Conservation (phyloP, 805 yeast genomes). For the Saturnispora kantuleensis region DNA sequence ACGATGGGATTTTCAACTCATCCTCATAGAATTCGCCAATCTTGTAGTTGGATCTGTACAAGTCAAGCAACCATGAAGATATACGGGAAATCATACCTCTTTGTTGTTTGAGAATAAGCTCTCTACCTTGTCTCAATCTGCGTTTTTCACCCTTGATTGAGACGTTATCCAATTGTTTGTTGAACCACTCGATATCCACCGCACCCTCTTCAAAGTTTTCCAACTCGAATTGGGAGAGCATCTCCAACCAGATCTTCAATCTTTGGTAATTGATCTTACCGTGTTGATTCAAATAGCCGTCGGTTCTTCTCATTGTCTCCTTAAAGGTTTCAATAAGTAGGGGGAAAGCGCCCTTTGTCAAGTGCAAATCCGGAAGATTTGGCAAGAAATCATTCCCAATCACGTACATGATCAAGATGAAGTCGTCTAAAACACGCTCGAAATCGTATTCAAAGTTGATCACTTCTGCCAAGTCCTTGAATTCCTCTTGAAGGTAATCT, state of each 20-base stretch:
- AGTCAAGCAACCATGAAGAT: conserved; percentile 37
- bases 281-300: conserved; percentile 75
- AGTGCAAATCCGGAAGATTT: conserved; percentile 84
- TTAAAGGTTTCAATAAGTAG: conserved; percentile 81
- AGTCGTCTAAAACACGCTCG: conserved; percentile 86
- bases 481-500: conserved; percentile 85
- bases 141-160: conserved; percentile 63
- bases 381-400: conserved; percentile 98
- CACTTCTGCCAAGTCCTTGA: conserved; percentile 55
- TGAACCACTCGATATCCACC: conserved; percentile 87
- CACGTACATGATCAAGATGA: conserved; percentile 82
- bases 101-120: conserved; percentile 60
- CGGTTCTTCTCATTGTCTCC: conserved; percentile 57
- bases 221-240: conserved; percentile 69
- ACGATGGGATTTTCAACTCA: conserved; percentile 35
- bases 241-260: conserved; percentile 65
- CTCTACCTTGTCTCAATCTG: conserved; percentile 55
- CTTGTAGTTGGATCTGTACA: conserved; percentile 26
- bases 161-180: conserved; percentile 70
- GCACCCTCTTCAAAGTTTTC: conserved; percentile 79
- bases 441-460: conserved; percentile 66
- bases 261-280: conserved; percentile 75
- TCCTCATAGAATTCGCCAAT: conserved; percentile 23
- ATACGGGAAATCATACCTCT: conserved; percentile 56
- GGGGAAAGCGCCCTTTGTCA: conserved; percentile 97